A percentile compares a stretch with the other conserved stretches of the same genome.
Conservation (phyloP, 2,329 filamentous ascomycete species). For the Fusarium sp. region DNA sequence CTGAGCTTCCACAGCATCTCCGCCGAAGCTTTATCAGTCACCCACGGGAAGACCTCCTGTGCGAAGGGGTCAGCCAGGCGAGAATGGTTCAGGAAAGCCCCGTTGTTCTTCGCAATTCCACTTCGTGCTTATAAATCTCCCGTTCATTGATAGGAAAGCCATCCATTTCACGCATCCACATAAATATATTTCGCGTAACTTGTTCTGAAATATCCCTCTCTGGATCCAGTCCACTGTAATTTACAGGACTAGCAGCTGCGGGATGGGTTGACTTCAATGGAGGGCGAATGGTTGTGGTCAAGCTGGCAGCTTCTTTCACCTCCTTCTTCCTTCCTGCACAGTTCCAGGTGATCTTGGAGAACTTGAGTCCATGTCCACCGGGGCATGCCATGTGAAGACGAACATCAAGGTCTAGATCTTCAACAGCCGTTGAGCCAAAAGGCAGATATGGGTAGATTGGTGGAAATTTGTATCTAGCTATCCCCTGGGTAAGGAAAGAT, state of each 20-base stretch:
- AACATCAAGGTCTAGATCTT: conserved; percentile 4
- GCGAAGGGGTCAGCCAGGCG: no score
- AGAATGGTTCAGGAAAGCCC: no score
- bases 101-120: no score
- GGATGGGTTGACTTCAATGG: background rate
- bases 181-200: conserved; percentile 1
- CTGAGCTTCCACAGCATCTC: no score
- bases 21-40: no score
- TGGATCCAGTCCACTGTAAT: background rate
- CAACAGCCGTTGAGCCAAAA: background rate
- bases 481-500: background rate
- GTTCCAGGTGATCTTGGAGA: conserved; percentile 1
- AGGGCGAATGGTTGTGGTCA: background rate
- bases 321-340: background rate
- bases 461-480: background rate
- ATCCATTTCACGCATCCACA: conserved; percentile 4
- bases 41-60: no score
- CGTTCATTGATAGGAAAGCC: conserved; percentile 1
- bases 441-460: background rate
- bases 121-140: background rate
- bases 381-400: background rate
- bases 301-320: background rate
- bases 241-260: background rate
- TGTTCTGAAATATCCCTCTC: background rate
- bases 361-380: background rate